These are phyloP conservation scores for Diutina neorugosa DNA, from an alignment of 1,139 yeast species.

Conservation along the genomic window DNA sequence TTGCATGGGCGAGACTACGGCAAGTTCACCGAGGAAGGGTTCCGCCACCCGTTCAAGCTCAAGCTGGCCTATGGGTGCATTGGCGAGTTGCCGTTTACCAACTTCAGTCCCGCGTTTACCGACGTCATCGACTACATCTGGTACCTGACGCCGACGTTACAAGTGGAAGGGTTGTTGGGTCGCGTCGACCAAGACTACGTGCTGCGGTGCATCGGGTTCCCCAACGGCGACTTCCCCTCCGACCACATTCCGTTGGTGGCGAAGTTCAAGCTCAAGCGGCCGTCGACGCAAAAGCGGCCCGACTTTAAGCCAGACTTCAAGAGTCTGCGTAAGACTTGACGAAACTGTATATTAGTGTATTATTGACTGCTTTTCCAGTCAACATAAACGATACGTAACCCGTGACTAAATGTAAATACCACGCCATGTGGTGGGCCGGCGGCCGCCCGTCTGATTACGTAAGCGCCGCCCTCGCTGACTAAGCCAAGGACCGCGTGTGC, in stretches of 20 bases:
- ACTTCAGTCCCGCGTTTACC: constrained; percentile 85
- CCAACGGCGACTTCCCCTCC: constrained; percentile 87
- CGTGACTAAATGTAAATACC: too few relatives aligned
- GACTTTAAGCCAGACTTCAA: constrained; percentile 44
- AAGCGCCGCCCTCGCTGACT: too few relatives aligned
- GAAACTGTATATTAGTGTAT: constrained; percentile 3
- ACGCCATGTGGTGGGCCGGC: too few relatives aligned
- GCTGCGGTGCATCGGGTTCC: constrained; percentile 76
- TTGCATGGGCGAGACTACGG: constrained; percentile 86
- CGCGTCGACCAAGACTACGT: constrained; percentile 71
- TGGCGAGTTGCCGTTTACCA: constrained; percentile 80
- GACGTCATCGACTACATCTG: constrained; percentile 93
- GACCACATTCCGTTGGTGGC: constrained; percentile 85
- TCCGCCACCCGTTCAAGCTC: constrained; percentile 67
- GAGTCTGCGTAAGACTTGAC: constrained; percentile 37
- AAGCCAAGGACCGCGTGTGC: too few relatives aligned
- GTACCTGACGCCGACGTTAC: constrained; percentile 71
- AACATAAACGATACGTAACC: background rate
- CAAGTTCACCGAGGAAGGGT: constrained; percentile 79
- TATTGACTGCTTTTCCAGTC: background rate
- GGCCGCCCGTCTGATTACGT: too few relatives aligned
- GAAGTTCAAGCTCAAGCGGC: constrained; percentile 60
- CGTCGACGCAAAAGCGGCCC: constrained; percentile 18
- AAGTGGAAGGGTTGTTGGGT: constrained; percentile 80
- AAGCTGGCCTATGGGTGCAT: constrained; percentile 76